Evolutionary conservation across 2,329 filamentous ascomycete genomes (phyloP), one percentile per base, ranked within the genome.

Genomic region (Acephala macrosclerotiorum): DNA sequence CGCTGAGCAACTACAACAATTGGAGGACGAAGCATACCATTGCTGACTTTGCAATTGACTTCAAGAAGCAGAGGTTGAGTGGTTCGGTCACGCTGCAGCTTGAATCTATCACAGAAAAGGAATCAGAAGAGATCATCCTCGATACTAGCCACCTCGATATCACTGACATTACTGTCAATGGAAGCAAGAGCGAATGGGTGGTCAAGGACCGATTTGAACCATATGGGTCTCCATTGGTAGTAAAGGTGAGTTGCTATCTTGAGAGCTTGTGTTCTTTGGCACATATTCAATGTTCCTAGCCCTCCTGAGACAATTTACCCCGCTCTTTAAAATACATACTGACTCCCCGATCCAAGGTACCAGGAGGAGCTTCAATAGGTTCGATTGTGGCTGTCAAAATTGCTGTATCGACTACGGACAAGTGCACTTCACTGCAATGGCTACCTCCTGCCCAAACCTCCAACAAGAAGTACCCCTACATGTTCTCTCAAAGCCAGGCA

Each of bases 401-500:
- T 68, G 82, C 86, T 26, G 79, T 97, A 35, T 85, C 91, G 72
- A 98, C 96, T 5, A 98, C 96, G 0, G 86, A 91, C 60, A 87
- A 92, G 74, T 97, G 95, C 79, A 97, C 94, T 12, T 95, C 95
- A 11, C 83, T 99, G 68, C 95, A 98, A 80, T 99, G 96, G 95
- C 86, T 99, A 79, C 94, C 92, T 0, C 93, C 94, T 1, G 91
- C 91, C 36, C 96, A 98, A 81, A 98, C 96, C 0, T 93, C 92
- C 65, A 97, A 97, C 85, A 94, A 94, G 82, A 96, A 94, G 79
- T 91, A 96, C 72, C 95, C 95, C 0, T 98, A 97, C 80, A 95
- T 98, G 89, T 98, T 98, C 82, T 96, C 93, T 53, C 96, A 98
- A 82, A 97, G 94, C 79, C 95, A 99, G 83, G 94, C 95, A 61